Base-by-base conservation (phyloP, 352 stramenopile genomes). In the Globisporangium radiosum region DNA sequence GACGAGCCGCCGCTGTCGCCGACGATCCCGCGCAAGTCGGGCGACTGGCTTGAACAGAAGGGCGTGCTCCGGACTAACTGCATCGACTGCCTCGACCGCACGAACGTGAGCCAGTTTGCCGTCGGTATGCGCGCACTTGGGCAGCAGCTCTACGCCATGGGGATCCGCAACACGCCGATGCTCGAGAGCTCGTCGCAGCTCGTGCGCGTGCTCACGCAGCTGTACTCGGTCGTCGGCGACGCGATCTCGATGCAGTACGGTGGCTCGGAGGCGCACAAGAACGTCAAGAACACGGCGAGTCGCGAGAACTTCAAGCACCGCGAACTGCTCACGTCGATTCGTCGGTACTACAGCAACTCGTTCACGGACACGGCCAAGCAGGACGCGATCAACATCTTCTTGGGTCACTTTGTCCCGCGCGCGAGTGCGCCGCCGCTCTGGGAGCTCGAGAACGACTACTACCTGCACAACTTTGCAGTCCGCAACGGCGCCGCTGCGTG, bases 351-450 rank as follows among this genome's bases (percentile, higher is more conserved):
- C 72, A 99, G 92, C 75, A 99, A 99, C 66, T 97, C 96, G 17
- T 99, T 99, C 70, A 99, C 96, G 0, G 97, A 99, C 78, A 95
- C 90, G 15, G 79, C 97, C 5, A 99, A 99, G 72, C 96, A 99
- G 77, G 97, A 99, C 75, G 94, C 96, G 13, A 99, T 99, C 75
- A 99, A 99, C 69, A 86, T 99, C 9, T 99, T 99, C 66, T 74
- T 99, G 25, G 97, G 97, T 0, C 95, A 94, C 43, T 96, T 95
- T 60, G 71, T 92, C 8, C 91, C 90, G 19, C 75, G 68, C 37
- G 72, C 84, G 54, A 68, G 70, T 11, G 74, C 83, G 8, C 76
- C 81, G 6, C 82, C 84, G 39, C 64, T 95, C 9, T 95, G 87
- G 77, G 84, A 94, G 19, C 68, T 93, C 0, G 87, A 94, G 51